phyloP scores from a whole-genome alignment of 2,329 filamentous ascomycete genomes.

The Fusarium domesticum region DNA sequence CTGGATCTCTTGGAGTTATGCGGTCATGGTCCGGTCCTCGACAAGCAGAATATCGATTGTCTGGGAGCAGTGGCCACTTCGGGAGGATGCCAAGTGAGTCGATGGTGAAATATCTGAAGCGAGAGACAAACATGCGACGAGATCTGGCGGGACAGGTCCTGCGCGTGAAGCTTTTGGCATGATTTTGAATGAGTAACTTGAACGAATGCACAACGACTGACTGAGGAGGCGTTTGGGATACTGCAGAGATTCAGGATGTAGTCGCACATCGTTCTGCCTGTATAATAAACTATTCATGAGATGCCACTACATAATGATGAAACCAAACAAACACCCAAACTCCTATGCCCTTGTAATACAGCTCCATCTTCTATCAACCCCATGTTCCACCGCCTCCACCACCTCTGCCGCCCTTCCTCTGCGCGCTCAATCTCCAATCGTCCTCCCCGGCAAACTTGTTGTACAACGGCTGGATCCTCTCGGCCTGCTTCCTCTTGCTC shows the following conservation, averaged over 20 bases:
- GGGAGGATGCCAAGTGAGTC: constrained; percentile 2
- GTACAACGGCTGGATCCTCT: constrained; percentile 92
- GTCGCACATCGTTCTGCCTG: no score
- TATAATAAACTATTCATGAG: no score
- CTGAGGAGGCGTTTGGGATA: no score
- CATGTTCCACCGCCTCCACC: constrained; percentile 89
- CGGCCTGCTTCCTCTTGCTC: constrained; percentile 88
- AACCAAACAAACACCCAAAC: not conserved
- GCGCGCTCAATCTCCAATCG: constrained; percentile 89
- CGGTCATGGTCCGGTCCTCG: constrained; percentile 19
- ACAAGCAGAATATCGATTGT: constrained; percentile 9
- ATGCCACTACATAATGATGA: no score
- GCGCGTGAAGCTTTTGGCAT: no score
- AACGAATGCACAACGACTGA: no score
- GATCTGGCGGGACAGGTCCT: no score
- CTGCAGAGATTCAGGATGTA: no score
- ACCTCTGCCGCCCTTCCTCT: constrained; percentile 78
- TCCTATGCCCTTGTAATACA: not conserved
- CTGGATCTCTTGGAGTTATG: not conserved
- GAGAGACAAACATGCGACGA: constrained; percentile 2
- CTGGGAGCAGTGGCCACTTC: not conserved
- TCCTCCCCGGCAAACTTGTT: constrained; percentile 91
- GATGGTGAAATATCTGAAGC: constrained; percentile 3
- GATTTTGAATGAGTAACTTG: no score
- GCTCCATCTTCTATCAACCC: constrained; percentile 53